Percentiles rank a stretch among this genome's conserved stretches.
Evolutionary conservation across 208 protist genomes (phyloP).

Genomic region (Trypanosoma lewisi): DNA sequence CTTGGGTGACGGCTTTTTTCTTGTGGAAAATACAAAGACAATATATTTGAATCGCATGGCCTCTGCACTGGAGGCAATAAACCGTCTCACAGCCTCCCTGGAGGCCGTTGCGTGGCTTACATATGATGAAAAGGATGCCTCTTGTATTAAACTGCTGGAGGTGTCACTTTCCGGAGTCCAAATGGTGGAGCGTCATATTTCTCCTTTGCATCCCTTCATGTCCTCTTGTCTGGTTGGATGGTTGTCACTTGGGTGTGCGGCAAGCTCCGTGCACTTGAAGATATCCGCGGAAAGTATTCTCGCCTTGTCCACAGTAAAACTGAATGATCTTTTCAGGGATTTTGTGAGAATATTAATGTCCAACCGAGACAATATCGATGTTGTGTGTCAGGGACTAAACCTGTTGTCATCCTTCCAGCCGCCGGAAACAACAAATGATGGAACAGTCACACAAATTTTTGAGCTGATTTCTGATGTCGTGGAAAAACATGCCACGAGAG

Average conservation of each 20-base stretch:
- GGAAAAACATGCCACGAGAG: constrained; percentile 4
- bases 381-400: constrained; percentile 17
- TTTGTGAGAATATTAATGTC: constrained; percentile 21
- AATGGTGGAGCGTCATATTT: constrained; percentile 17
- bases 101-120: constrained; percentile 56
- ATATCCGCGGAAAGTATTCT: constrained; percentile 2
- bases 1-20: constrained; percentile 43
- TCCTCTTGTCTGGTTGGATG: constrained; percentile 15
- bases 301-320: background rate
- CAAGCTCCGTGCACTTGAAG: constrained; percentile 3
- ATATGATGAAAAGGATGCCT: constrained; percentile 30
- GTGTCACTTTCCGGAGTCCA: constrained; percentile 22
- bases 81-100: constrained; percentile 35
- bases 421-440: constrained; percentile 7
- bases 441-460: constrained; percentile 16
- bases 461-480: constrained; percentile 21
- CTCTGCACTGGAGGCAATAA: constrained; percentile 47
- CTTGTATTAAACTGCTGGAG: constrained; percentile 37
- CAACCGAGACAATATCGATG: constrained; percentile 17
- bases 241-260: constrained; percentile 11
- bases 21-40: constrained; percentile 38
- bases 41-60: constrained; percentile 52
- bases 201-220: constrained; percentile 9
- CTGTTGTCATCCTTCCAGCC: constrained; percentile 22
- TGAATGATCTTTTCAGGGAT: constrained; percentile 16